phyloP scores from a whole-genome alignment of 306 rosid species.

The Aeschynomene evenia region DNA sequence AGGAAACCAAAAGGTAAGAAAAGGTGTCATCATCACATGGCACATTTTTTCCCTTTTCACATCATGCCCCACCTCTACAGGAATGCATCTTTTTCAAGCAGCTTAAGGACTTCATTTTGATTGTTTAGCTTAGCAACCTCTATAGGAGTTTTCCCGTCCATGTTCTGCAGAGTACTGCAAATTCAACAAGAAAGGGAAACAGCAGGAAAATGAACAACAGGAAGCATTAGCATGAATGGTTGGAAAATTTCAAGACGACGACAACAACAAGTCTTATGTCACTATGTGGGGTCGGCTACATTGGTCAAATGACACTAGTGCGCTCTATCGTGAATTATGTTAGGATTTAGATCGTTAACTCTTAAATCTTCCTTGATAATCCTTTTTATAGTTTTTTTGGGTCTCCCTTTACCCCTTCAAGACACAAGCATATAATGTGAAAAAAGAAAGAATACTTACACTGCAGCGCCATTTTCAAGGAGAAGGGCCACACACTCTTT shows the following conservation, averaged over 20 bases:
- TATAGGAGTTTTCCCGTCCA: constrained; percentile 96
- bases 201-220: background rate
- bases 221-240: constrained; percentile 2
- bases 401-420: too few relatives aligned
- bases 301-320: too few relatives aligned
- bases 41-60: background rate
- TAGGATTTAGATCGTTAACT: too few relatives aligned
- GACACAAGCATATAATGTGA: background rate
- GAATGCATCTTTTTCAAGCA: constrained; percentile 96
- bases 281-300: too few relatives aligned
- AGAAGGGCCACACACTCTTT: constrained; percentile 96
- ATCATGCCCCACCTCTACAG: constrained; percentile 47
- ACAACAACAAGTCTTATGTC: too few relatives aligned
- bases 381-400: too few relatives aligned
- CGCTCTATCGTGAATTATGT: too few relatives aligned
- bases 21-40: background rate
- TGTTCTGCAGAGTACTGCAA: constrained; percentile 90
- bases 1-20: constrained; percentile 17
- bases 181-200: constrained; percentile 7
- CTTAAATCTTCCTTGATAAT: too few relatives aligned
- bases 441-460: constrained; percentile 71
- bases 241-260: background rate
- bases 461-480: constrained; percentile 91
- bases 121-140: constrained; percentile 96
- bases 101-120: constrained; percentile 85